Evolutionary conservation across 495 filamentous ascomycete genomes (phyloP).

Genomic region (Penicillium coprophilum): DNA sequence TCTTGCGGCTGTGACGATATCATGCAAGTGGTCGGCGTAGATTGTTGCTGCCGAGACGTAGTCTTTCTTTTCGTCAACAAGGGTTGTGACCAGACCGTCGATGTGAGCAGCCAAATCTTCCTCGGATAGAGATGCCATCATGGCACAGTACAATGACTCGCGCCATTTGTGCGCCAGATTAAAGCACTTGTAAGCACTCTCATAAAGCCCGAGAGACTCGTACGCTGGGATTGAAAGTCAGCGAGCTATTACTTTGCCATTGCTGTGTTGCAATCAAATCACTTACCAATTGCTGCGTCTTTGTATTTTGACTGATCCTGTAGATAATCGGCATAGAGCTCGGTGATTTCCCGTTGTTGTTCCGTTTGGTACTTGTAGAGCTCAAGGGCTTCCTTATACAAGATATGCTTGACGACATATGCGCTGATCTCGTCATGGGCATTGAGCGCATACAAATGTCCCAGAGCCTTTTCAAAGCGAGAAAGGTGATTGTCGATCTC

Average conservation of each 20-base stretch:
- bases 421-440: conserved; percentile 70
- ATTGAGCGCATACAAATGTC: conserved; percentile 65
- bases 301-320: conserved; percentile 70
- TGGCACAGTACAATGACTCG: conserved; percentile 77
- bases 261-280: not conserved
- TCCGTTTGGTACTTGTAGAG: conserved; percentile 79
- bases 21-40: conserved; percentile 73
- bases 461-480: conserved; percentile 72
- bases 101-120: conserved; percentile 65
- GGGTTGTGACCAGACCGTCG: conserved; percentile 62
- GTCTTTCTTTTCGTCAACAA: conserved; percentile 82
- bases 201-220: conserved; percentile 76
- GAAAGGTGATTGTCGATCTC: conserved; percentile 85
- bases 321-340: conserved; percentile 76
- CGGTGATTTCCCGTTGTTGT: conserved; percentile 60
- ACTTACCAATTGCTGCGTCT: conserved; percentile 72
- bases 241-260: conserved; percentile 1
- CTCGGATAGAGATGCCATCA: conserved; percentile 59
- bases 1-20: conserved; percentile 63
- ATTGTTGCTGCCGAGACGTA: conserved; percentile 76
- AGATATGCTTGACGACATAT: conserved; percentile 74
- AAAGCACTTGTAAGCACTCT: conserved; percentile 73
- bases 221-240: conserved; percentile 56
- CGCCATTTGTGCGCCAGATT: conserved; percentile 83
- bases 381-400: conserved; percentile 74